These are phyloP conservation scores for Phytopythium cucurbitacearum DNA, from an alignment of 352 stramenopile species.

Conservation along the genomic window DNA sequence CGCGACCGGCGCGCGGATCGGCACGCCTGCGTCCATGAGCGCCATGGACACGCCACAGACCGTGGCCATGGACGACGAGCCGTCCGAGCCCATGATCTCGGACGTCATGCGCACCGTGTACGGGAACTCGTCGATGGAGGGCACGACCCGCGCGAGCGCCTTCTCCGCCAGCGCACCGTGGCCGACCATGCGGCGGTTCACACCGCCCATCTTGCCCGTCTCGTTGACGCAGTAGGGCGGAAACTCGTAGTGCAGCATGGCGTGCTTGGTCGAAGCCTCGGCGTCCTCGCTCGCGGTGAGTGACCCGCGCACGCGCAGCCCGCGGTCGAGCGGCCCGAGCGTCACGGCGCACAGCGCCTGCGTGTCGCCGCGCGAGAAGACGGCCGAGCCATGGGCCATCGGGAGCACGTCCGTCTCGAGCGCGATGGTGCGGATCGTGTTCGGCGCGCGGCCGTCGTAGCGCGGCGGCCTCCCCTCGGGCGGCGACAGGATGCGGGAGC, in stretches of 20 bases:
- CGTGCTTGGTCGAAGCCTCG: constrained; percentile 53
- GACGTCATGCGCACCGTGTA: constrained; percentile 96
- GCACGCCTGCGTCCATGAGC: constrained; percentile 96
- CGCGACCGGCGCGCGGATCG: constrained; percentile 90
- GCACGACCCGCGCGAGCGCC: constrained; percentile 91
- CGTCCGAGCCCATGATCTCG: constrained; percentile 94
- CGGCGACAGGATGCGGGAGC: constrained; percentile 50
- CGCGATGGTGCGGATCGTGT: constrained; percentile 81
- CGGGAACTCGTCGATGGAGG: constrained; percentile 90
- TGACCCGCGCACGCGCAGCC: constrained; percentile 61
- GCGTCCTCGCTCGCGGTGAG: constrained; percentile 36
- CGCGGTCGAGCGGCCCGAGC: constrained; percentile 74
- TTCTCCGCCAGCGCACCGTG: constrained; percentile 97
- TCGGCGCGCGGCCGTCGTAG: constrained; percentile 80
- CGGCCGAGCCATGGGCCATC: constrained; percentile 85
- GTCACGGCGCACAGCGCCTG: constrained; percentile 90
- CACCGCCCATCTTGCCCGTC: constrained; percentile 81
- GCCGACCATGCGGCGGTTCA: constrained; percentile 93
- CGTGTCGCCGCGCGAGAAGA: constrained; percentile 88
- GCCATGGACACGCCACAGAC: constrained; percentile 96
- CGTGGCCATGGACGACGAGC: constrained; percentile 95
- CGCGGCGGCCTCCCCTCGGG: constrained; percentile 24
- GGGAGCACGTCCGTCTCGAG: constrained; percentile 86
- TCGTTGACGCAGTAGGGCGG: constrained; percentile 97
- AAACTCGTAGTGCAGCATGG: constrained; percentile 99